phyloP scores from a whole-genome alignment of 2,329 filamentous ascomycete genomes.

The Clonostachys rosea region DNA sequence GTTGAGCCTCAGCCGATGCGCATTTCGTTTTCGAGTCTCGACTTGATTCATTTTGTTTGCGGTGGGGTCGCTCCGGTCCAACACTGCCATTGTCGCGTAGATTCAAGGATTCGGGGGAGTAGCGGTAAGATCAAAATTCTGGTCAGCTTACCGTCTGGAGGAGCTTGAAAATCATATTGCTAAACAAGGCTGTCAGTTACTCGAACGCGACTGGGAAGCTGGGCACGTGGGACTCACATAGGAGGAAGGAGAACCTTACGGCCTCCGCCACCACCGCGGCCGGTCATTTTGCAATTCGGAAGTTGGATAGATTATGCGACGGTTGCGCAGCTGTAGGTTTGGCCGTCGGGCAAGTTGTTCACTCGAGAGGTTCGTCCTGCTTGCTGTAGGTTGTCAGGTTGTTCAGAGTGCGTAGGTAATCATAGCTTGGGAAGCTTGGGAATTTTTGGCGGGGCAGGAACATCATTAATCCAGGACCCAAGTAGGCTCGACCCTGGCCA shows the following conservation, averaged over 20 bases:
- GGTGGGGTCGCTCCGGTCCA: not conserved
- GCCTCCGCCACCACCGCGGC: constrained; percentile 54
- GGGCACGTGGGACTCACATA: constrained; percentile 29
- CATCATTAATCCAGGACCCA: not conserved
- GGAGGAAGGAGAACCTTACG: constrained; percentile 52
- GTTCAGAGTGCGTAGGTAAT: too few relatives aligned
- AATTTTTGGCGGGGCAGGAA: constrained; percentile 5
- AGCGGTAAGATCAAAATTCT: constrained; percentile 5
- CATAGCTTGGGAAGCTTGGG: not conserved
- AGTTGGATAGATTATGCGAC: not conserved
- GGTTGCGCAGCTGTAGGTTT: not conserved
- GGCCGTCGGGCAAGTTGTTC: not conserved
- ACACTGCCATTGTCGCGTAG: not conserved
- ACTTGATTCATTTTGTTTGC: too few relatives aligned
- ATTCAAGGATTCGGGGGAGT: too few relatives aligned
- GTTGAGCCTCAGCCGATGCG: too few relatives aligned
- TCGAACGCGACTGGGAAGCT: constrained; percentile 1
- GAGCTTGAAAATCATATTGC: constrained; percentile 64
- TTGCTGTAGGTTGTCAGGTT: not conserved
- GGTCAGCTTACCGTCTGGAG: constrained; percentile 51
- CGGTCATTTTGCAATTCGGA: constrained; percentile 40
- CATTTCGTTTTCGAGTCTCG: too few relatives aligned
- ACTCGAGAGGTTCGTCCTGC: not conserved
- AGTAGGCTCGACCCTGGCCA: too few relatives aligned
- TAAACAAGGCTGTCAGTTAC: constrained; percentile 15